Evolutionary conservation across 441 rosid species (phyloP), one percentile per base, ranked within the genome.

Genomic region (Arabidopsis hybrid): DNA sequence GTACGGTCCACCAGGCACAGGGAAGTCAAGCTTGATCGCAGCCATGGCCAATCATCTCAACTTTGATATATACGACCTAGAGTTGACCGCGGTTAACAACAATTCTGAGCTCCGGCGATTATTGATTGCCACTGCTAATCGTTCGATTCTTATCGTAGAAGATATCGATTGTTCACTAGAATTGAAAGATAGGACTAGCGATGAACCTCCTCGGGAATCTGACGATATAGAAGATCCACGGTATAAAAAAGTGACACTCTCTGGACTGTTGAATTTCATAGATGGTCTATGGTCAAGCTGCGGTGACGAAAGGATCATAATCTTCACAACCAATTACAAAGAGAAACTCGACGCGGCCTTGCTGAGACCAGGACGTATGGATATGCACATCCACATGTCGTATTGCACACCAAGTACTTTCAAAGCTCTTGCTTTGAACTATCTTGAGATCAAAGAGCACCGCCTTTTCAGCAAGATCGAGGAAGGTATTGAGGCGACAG

Each of bases 21-120:
- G 93, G 40, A 89, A 89, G 59, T 85, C 93, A 2, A 88, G 95
- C 69, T 80, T 91, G 71, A 84, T 88, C 21, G 92, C 90, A 9
- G 93, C 95, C 0, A 91, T 90, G 88, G 96, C 91, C 0, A 88
- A 92, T 76, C 80, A 86, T 78, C 74, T 87, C 38, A 85, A 85
- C 36, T 89, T 88, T 34, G 88, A 91, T 76, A 69, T 91, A 0
- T 88, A 84, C 65, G 93, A 89, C 71, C 56, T 90, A 60, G 88
- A 90, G 60, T 65, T 90, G 58, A 80, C 79, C 1, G 83, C 69
- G 14, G 43, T 89, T 32, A 71, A n/a, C 21, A 12, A 63, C 59
- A 86, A 91, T 13, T 84, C 91, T 0, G 82, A 77, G 3, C 86
- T 91, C 5, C 74, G 85, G 32, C 69, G 78, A 60, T 57, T 89